These are phyloP conservation scores for Starmerella gropengiesseri DNA, from an alignment of 805 yeast species.

Conservation along the genomic window DNA sequence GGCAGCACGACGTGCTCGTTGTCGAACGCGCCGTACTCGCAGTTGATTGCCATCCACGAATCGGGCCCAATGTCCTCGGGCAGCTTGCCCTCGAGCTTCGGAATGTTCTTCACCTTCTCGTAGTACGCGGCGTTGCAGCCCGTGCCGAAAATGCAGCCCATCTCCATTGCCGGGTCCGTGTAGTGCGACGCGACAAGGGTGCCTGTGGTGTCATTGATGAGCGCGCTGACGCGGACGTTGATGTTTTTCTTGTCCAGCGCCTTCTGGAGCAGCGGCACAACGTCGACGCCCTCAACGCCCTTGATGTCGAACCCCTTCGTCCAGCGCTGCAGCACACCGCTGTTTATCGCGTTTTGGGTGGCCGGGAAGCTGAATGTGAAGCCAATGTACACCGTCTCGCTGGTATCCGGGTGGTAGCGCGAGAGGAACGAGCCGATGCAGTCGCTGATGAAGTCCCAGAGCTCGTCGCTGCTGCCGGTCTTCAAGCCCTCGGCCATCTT, in stretches of 20 bases:
- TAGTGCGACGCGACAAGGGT: conserved; percentile 92
- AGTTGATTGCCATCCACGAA: conserved; percentile 87
- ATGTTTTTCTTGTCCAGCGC: conserved; percentile 54
- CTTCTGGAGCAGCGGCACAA: conserved; percentile 77
- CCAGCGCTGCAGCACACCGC: conserved; percentile 88
- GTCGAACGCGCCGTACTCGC: conserved; percentile 97
- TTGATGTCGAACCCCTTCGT: conserved; percentile 94
- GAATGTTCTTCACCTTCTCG: conserved; percentile 60
- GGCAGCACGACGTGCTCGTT: conserved; percentile 78
- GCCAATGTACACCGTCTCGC: conserved; percentile 62
- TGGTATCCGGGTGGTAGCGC: conserved; percentile 53
- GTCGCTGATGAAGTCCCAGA: conserved; percentile 80
- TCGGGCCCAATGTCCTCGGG: conserved; percentile 51
- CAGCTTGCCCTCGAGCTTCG: conserved; percentile 66
- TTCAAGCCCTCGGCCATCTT: conserved; percentile 67
- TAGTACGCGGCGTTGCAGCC: conserved; percentile 97
- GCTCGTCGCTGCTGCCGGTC: conserved; percentile 61
- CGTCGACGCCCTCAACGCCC: conserved; percentile 89
- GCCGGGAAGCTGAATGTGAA: conserved; percentile 88
- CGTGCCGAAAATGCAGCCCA: conserved; percentile 96
- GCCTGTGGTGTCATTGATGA: conserved; percentile 95
- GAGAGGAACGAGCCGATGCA: conserved; percentile 61
- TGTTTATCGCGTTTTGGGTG: conserved; percentile 65
- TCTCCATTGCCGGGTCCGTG: conserved; percentile 74
- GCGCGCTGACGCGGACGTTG: conserved; percentile 79